A percentile compares a stretch with the other conserved stretches of the same genome.
Evolutionary conservation across 148 eudicot genomes (phyloP).

Genomic region (Vaccinium corymbosum): DNA sequence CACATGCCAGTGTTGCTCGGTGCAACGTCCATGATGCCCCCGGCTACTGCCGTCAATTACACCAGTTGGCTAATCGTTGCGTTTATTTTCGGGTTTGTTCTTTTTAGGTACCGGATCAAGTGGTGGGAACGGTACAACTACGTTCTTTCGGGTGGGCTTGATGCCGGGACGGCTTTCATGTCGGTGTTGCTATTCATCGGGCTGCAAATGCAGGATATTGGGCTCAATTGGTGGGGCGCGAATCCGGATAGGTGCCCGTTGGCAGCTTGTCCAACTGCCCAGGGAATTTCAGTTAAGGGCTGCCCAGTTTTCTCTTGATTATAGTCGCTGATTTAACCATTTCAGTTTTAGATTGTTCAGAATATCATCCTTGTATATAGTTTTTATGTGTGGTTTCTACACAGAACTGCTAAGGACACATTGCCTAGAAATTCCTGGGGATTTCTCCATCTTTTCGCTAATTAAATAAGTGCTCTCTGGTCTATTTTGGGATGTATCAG

Average conservation of each 20-base stretch:
- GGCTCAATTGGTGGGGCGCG: conserved; percentile 64
- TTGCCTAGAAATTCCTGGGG: background rate
- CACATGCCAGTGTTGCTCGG: conserved; percentile 64
- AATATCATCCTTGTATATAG: background rate
- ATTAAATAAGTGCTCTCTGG: background rate
- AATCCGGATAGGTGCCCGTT: conserved; percentile 40
- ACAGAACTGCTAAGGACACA: background rate
- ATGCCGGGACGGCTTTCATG: conserved; percentile 70
- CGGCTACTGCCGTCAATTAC: conserved; percentile 75
- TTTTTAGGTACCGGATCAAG: conserved; percentile 35
- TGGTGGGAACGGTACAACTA: conserved; percentile 55
- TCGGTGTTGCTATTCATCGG: conserved; percentile 47
- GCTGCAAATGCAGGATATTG: conserved; percentile 33
- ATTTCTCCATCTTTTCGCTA: background rate
- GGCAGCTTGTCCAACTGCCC: conserved; percentile 54
- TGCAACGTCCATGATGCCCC: conserved; percentile 68
- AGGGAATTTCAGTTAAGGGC: conserved; percentile 27
- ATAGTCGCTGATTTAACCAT: background rate
- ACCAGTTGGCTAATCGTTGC: conserved; percentile 65
- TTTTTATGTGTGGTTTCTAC: background rate
- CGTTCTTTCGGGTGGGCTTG: conserved; percentile 68
- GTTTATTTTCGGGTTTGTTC: conserved; percentile 56
- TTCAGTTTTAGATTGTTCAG: background rate
- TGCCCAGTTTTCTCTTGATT: conserved; percentile 14
- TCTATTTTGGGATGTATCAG: background rate